Base-by-base conservation (phyloP, 2,329 filamentous ascomycete genomes). In the Aspergillus piperis region DNA sequence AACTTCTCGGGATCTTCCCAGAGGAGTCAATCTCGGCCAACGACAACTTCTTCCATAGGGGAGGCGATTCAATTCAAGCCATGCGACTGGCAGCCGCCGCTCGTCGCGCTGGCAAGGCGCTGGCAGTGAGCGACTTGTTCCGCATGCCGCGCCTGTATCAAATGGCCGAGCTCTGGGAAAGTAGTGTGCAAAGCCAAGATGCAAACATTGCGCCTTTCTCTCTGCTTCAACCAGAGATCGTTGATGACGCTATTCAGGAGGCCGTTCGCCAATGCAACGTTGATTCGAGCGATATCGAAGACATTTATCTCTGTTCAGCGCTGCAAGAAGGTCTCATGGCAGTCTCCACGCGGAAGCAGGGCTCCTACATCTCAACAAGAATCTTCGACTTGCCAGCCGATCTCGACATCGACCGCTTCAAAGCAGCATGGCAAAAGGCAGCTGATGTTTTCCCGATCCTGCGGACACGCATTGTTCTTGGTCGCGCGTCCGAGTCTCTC, bases 41-140 rank as follows among this genome's bases (percentile, higher is more conserved):
- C 21, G 63, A 69, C 19, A 67, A 64, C 38, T 73, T 73, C 59
- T 71, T 73, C 51, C 58, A 61, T 13, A 52, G 70, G 30, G 70
- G 71, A 36, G 71, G 71, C 11, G 68, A 72, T 39, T 71, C 69
- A 7, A 59, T 73, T 30, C 66, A 60, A 6, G 66, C 64, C n/a
- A 67, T 68, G 62, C 27, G 52, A 30, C 39, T 61, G 13, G 59
- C 30, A 10, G 17, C 10, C 2, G 15, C 17, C 1, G 54, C 48
- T 6, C 19, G 54, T 8, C 11, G 36, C 6, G 19, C 19, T 19
- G 59, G 54, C 38, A 8, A 57, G 11, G 19, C 17, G 3, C 38
- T 61, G 6, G 44, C 54, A 5, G 54, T 61, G 15, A 49, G n/a
- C 5, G 50, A 57, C 25, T 17, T 58, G n/a, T 61, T 61, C 32